Conservation (phyloP, 192 early-diverging fungal species). For the Chytriomyces sp. region DNA sequence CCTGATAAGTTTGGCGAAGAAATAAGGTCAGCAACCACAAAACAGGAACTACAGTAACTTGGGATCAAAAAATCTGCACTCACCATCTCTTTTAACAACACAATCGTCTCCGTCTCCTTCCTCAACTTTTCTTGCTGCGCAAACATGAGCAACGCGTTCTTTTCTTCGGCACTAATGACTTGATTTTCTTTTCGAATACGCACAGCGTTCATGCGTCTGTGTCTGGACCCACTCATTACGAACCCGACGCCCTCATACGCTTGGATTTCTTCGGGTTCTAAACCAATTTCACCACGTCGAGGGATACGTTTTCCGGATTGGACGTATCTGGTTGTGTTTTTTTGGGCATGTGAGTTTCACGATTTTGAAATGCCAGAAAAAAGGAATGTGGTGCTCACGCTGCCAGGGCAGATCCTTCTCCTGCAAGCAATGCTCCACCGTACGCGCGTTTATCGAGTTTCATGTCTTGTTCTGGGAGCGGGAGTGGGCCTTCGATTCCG, state of each 20-base stretch:
- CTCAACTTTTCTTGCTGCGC: slow-evolving; percentile 88
- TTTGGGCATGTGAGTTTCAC: no score
- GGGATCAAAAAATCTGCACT: no score
- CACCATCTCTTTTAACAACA: slow-evolving; percentile 88
- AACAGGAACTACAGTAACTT: no score
- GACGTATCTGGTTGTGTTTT: slow-evolving; percentile 61
- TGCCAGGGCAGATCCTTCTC: slow-evolving; percentile 91
- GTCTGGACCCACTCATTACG: slow-evolving; percentile 96
- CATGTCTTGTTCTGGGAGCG: slow-evolving; percentile 60
- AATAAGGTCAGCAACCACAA: no score
- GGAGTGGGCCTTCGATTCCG: slow-evolving; percentile 71
- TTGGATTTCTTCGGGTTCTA: slow-evolving; percentile 83
- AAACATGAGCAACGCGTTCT: slow-evolving; percentile 80
- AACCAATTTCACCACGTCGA: slow-evolving; percentile 95
- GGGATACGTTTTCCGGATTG: slow-evolving; percentile 94
- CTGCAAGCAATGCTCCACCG: slow-evolving; percentile 81
- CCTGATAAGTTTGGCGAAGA: no score
- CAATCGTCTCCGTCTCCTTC: slow-evolving; percentile 91
- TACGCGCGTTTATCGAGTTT: slow-evolving; percentile 73
- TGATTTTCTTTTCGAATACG: slow-evolving; percentile 97
- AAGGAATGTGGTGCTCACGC: slow-evolving; percentile 28
- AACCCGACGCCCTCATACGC: slow-evolving; percentile 85
- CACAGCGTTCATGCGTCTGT: slow-evolving; percentile 93
- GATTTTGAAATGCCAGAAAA: slow-evolving; percentile 41
- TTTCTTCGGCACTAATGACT: slow-evolving; percentile 94